phyloP scores from a whole-genome alignment of 2,329 filamentous ascomycete species.

The Colletotrichum orchidophilum region DNA sequence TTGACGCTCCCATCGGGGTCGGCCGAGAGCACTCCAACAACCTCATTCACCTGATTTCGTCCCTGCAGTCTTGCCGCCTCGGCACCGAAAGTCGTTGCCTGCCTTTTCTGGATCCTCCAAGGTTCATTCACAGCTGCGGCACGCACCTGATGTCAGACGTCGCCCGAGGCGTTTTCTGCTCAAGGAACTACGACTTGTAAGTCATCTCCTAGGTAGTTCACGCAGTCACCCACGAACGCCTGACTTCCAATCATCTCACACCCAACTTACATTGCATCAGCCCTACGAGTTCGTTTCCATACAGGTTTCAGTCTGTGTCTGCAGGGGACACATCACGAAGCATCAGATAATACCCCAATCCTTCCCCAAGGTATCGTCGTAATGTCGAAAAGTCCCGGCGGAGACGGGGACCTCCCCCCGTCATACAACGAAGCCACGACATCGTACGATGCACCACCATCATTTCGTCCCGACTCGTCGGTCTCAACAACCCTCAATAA shows the following conservation, averaged over 20 bases:
- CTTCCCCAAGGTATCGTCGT: background rate
- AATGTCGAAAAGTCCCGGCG: slow-evolving; percentile 29
- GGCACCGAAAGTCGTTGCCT: background rate
- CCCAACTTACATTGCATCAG: background rate
- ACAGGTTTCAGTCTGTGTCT: background rate
- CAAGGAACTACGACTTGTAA: background rate
- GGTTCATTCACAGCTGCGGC: background rate
- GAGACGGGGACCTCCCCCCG: slow-evolving; percentile 34
- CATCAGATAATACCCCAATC: background rate
- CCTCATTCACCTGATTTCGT: background rate
- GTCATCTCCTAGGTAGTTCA: background rate
- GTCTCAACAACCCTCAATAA: slow-evolving; percentile 39
- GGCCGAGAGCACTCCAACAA: background rate
- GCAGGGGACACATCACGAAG: background rate
- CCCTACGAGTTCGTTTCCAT: background rate
- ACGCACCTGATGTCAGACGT: background rate
- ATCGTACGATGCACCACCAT: slow-evolving; percentile 34
- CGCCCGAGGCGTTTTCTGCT: background rate
- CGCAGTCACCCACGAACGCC: background rate
- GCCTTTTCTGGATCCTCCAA: background rate
- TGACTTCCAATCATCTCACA: background rate
- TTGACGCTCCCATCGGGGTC: background rate
- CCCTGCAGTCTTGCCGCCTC: background rate
- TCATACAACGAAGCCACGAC: slow-evolving; percentile 21
- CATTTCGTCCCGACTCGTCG: slow-evolving; percentile 42